Base-by-base conservation (phyloP, 345 rosid genomes). In the Iberis pinnata region DNA sequence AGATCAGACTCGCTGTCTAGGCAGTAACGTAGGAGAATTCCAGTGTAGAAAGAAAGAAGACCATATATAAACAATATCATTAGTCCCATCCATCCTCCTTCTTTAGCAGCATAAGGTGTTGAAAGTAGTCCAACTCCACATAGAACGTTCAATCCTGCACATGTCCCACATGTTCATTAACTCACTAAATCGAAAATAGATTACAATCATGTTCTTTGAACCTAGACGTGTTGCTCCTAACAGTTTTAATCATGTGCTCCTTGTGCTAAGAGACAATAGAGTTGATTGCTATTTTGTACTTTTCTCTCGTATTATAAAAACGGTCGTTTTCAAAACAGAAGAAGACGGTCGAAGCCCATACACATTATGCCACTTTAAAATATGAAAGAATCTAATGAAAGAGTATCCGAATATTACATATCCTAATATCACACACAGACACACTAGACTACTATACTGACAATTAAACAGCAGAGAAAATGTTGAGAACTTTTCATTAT, bases 51-150 rank as follows among this genome's bases (percentile, higher is more conserved):
- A 43, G 97, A 88, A 55, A 92, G 76, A 43, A 83, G 56, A 12
- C 80, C 95, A 60, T 71, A 92, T 52, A 69, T 22, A 5, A 92
- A 19, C 55, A 88, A 61, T 53, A 92, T 77, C 12, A 73, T 20
- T 1, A 92, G 80, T 9, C 97, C 88, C 0, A 73, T 13, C 98
- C 98, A 92, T 70, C 98, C 98, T 68, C 95, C 98, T 83, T 88
- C 86, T 71, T 78, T 85, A 1, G 86, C 88, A 47, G 98, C 98
- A 62, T 75, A 92, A 18, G 97, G 81, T 1, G 98, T 92, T 1
- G 98, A 92, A 18, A 92, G 80, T 50, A 92, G 73, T 27, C 98
- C 98, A 52, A 92, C 98, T 49, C 98, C 98, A 72, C 98, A 92
- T 18, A 92, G 76, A 52, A 92, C 97, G 69, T 92, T 92, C 59